Conservation (phyloP, 179 eudicot genomes). For the Silene vulgaris region DNA sequence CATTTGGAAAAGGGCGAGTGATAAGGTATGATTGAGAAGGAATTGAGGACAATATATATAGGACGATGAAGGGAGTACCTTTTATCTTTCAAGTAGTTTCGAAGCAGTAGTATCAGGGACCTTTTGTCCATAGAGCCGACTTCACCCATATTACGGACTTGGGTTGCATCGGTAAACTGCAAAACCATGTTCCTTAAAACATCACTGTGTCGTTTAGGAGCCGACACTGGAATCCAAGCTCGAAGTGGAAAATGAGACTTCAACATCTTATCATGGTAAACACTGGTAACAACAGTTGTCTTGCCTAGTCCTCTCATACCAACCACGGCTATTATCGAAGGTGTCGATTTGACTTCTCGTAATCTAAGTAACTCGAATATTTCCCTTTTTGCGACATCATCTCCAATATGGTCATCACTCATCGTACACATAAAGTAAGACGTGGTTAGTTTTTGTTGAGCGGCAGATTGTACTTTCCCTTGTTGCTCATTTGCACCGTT, state of each 20-base stretch:
- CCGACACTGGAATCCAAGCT: slow-evolving; percentile 21
- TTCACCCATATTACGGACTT: background rate
- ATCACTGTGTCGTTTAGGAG: background rate
- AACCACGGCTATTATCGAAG: slow-evolving; percentile 22
- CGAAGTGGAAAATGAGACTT: slow-evolving; percentile 11
- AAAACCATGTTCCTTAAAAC: slow-evolving; percentile 19
- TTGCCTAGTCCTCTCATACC: slow-evolving; percentile 38
- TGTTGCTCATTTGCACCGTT: too few relatives aligned
- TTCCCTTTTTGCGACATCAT: slow-evolving; percentile 16
- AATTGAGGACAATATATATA: too few relatives aligned
- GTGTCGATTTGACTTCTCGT: background rate
- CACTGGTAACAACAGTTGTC: slow-evolving; percentile 25
- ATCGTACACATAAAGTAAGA: slow-evolving; percentile 9
- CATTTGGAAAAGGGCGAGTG: too few relatives aligned
- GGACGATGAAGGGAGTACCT: slow-evolving; percentile 11
- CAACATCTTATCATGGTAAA: slow-evolving; percentile 16
- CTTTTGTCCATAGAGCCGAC: background rate
- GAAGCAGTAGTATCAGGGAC: background rate
- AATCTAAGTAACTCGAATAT: slow-evolving; percentile 4
- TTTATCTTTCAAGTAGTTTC: slow-evolving; percentile 15
- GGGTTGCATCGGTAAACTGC: slow-evolving; percentile 14
- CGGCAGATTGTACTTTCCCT: background rate
- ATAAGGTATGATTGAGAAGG: too few relatives aligned
- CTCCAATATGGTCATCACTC: slow-evolving; percentile 22
- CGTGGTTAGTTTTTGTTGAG: slow-evolving; percentile 3